phyloP scores from a whole-genome alignment of 2,329 filamentous ascomycete species.

The Colletotrichum liriopes region DNA sequence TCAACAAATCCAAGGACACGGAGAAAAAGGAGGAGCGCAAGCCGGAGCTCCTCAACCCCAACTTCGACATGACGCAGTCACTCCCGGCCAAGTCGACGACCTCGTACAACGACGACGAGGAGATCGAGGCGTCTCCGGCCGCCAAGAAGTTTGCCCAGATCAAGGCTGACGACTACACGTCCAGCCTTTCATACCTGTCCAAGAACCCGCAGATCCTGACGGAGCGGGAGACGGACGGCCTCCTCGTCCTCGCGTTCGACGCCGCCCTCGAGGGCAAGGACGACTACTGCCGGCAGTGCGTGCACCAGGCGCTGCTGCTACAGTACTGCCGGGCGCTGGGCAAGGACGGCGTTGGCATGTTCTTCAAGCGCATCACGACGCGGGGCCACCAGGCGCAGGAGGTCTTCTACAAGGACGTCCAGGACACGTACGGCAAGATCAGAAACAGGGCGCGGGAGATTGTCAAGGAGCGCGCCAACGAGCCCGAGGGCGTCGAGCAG shows the following conservation, averaged over 20 bases:
- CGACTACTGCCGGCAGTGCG: slow-evolving; percentile 86
- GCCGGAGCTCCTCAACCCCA: slow-evolving; percentile 85
- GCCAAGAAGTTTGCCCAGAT: slow-evolving; percentile 89
- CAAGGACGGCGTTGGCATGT: slow-evolving; percentile 88
- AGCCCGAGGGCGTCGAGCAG: slow-evolving; percentile 83
- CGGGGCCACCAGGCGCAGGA: slow-evolving; percentile 91
- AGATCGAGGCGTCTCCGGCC: slow-evolving; percentile 81
- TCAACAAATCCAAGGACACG: slow-evolving; percentile 73
- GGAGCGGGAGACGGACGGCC: slow-evolving; percentile 90
- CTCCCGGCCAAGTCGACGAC: slow-evolving; percentile 54
- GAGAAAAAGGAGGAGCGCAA: slow-evolving; percentile 64
- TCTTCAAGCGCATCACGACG: slow-evolving; percentile 97
- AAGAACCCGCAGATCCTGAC: slow-evolving; percentile 83
- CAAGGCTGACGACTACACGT: slow-evolving; percentile 79
- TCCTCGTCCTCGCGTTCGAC: slow-evolving; percentile 94
- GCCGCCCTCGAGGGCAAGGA: slow-evolving; percentile 83
- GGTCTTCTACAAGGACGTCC: slow-evolving; percentile 93
- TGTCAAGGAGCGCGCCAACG: slow-evolving; percentile 66
- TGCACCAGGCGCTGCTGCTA: slow-evolving; percentile 92
- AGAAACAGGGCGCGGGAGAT: slow-evolving; percentile 83
- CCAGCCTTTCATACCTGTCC: slow-evolving; percentile 83
- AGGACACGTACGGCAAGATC: slow-evolving; percentile 88
- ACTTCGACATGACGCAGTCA: slow-evolving; percentile 52
- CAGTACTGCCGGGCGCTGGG: slow-evolving; percentile 96
- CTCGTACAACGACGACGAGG: slow-evolving; percentile 77